Evolutionary conservation across 371 early-diverging fungal species (phyloP), one percentile per base, ranked within the genome.

Genomic region (Mortierella sp.): DNA sequence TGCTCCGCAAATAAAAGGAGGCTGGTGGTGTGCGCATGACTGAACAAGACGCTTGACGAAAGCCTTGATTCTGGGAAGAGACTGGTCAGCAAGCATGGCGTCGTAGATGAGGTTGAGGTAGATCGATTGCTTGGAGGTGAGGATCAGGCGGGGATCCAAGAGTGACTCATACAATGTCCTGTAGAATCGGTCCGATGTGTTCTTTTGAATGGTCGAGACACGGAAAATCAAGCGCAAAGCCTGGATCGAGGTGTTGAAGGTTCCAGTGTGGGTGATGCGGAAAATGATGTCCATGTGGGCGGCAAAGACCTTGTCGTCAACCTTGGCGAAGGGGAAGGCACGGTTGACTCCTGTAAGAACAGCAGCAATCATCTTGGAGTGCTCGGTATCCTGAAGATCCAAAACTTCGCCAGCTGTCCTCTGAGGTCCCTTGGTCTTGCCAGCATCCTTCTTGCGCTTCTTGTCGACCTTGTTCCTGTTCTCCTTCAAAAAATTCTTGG

Each of bases 271-370:
- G 19, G 96, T 92, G 71, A 98, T 94, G 69, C 91, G 94, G 92
- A 97, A 98, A 50, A 99, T 89, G 40, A 93, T 93, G 77, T 97
- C 92, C 80, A 98, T 89, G 88, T 98, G 96, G 54, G 92, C 90
- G 71, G 97, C 89, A 88, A 94, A 95, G 87, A 91, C 91, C n/a
- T 90, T 90, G 80, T 95, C 95, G 4, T 94, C 93, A 26, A 98
- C 89, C 81, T 96, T 91, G 50, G 97, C 92, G 86, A 94, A 99
- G 31, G 98, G 98, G 88, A 98, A 96, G 14, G 98, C 97, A 67
- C 99, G 96, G 82, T 98, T 98, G 51, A 99, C 94, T 78, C 99
- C 99, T 0, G 98, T 98, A 67, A 99, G 89, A 40, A 98, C 90
- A 6, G 96, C 98, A n/a, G 95, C 95, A 87, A 98, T 92, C 90